A percentile compares a stretch with the other conserved stretches of the same genome.
phyloP scores from a whole-genome alignment of 2,329 filamentous ascomycete species.

The Ophiobolus disseminans region DNA sequence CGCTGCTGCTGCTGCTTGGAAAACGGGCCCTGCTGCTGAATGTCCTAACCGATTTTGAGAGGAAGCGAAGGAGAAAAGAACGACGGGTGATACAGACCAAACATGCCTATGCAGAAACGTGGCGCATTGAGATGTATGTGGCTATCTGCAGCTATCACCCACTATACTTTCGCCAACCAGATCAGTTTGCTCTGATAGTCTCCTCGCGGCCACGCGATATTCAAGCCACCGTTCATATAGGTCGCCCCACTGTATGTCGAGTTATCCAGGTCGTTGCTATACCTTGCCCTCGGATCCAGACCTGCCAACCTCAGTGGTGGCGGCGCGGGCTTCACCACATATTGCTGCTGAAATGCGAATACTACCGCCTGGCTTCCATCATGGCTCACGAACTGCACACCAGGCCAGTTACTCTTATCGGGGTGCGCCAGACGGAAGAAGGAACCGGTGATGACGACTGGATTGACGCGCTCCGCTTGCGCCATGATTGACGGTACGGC shows the following conservation, averaged over 20 bases:
- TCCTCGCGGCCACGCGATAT: slow-evolving; percentile 55
- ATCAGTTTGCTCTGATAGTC: slow-evolving; percentile 67
- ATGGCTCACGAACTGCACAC: slow-evolving; percentile 64
- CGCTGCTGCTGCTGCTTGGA: too few species aligned
- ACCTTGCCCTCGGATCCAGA: slow-evolving; percentile 61
- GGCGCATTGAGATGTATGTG: too few species aligned
- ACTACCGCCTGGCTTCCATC: slow-evolving; percentile 60
- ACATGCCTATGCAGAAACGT: too few species aligned
- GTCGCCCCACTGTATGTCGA: slow-evolving; percentile 64
- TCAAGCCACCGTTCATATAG: slow-evolving; percentile 68
- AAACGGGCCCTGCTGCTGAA: too few species aligned
- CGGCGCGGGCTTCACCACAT: slow-evolving; percentile 60
- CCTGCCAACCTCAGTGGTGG: slow-evolving; percentile 64
- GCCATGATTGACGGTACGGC: slow-evolving; percentile 63
- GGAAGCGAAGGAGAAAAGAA: too few species aligned
- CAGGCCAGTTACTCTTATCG: slow-evolving; percentile 67
- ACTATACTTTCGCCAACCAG: slow-evolving; percentile 56
- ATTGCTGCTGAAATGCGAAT: slow-evolving; percentile 67
- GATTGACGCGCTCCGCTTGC: slow-evolving; percentile 64
- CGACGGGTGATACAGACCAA: too few species aligned
- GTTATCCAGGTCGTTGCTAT: slow-evolving; percentile 60
- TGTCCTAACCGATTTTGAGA: too few species aligned
- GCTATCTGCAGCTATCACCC: slow-evolving; percentile 1
- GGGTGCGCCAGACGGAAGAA: slow-evolving; percentile 67
- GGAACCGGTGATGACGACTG: slow-evolving; percentile 64